These are phyloP conservation scores for Petunia hybrid DNA, from an alignment of 305 asterid genomes.

Conservation along the genomic window DNA sequence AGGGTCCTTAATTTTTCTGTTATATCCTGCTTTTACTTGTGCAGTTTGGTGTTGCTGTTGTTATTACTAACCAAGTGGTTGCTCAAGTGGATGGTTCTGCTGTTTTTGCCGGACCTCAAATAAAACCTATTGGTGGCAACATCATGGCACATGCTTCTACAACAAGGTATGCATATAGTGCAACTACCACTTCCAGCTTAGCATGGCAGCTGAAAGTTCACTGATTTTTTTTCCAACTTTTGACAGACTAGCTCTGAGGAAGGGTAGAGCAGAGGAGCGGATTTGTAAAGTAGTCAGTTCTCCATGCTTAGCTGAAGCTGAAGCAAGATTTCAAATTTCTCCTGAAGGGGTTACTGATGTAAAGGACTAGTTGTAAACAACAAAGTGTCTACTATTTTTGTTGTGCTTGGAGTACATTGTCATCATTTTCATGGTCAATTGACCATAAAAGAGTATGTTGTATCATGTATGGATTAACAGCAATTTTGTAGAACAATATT, in stretches of 20 bases:
- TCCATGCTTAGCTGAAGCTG: constrained; percentile 95
- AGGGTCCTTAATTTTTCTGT: neutral
- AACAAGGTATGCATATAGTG: constrained; percentile 61
- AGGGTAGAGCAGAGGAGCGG: constrained; percentile 95
- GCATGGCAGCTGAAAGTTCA: constrained; percentile 14
- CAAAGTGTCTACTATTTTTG: constrained; percentile 7
- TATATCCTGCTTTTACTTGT: constrained; percentile 27
- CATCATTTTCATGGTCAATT: neutral
- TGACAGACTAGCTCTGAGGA: constrained; percentile 81
- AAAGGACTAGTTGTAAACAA: constrained; percentile 60
- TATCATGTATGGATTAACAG: neutral
- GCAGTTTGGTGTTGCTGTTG: constrained; percentile 93
- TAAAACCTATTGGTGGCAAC: constrained; percentile 95
- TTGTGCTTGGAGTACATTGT: constrained; percentile 14
- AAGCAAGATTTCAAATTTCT: constrained; percentile 91
- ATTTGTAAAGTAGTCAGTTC: constrained; percentile 96
- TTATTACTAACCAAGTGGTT: constrained; percentile 95
- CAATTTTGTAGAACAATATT: constrained; percentile 7
- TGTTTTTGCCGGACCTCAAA: constrained; percentile 85
- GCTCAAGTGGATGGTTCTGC: constrained; percentile 99
- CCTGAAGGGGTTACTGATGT: constrained; percentile 86
- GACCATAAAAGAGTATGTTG: neutral
- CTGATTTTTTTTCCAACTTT: neutral
- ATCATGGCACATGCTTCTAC: constrained; percentile 98
- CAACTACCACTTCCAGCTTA: neutral